Percentiles rank a stretch among this genome's conserved stretches.
Evolutionary conservation across 108 stramenopile genomes (phyloP).

Genomic region (Nitzschia sp.): DNA sequence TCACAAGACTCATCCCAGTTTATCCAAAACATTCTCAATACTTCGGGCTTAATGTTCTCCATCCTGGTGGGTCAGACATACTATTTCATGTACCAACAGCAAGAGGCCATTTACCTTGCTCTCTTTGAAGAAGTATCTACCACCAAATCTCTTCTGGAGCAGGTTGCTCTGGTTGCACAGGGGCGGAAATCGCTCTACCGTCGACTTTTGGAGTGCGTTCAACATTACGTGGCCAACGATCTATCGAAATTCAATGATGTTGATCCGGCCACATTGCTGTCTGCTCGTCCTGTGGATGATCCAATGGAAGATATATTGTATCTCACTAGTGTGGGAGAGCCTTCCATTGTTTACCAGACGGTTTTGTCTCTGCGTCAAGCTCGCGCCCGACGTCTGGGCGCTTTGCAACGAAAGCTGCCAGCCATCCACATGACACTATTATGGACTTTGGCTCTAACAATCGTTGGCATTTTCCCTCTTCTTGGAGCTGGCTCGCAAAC

Average conservation of each 20-base stretch:
- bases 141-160: conserved; percentile 81
- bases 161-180: conserved; percentile 81
- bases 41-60: conserved; percentile 70
- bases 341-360: conserved; percentile 78
- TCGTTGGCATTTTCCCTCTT: conserved; percentile 71
- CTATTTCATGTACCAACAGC: conserved; percentile 86
- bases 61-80: conserved; percentile 86
- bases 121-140: conserved; percentile 84
- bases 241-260: conserved; percentile 59
- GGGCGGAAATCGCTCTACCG: conserved; percentile 69
- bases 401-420: conserved; percentile 82
- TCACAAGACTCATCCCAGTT: conserved; percentile 79
- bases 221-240: conserved; percentile 70
- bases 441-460: conserved; percentile 61
- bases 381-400: conserved; percentile 68
- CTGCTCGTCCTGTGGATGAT: conserved; percentile 76
- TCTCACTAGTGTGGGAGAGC: conserved; percentile 83
- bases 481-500: conserved; percentile 69
- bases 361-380: conserved; percentile 78
- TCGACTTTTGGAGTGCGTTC: conserved; percentile 61
- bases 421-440: conserved; percentile 61
- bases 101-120: conserved; percentile 80
- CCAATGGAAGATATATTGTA: conserved; percentile 84
- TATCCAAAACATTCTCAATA: conserved; percentile 85
- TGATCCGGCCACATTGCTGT: conserved; percentile 64